Base-by-base conservation (phyloP, 2,329 filamentous ascomycete genomes). In the Aaosphaeria pasadenensis region DNA sequence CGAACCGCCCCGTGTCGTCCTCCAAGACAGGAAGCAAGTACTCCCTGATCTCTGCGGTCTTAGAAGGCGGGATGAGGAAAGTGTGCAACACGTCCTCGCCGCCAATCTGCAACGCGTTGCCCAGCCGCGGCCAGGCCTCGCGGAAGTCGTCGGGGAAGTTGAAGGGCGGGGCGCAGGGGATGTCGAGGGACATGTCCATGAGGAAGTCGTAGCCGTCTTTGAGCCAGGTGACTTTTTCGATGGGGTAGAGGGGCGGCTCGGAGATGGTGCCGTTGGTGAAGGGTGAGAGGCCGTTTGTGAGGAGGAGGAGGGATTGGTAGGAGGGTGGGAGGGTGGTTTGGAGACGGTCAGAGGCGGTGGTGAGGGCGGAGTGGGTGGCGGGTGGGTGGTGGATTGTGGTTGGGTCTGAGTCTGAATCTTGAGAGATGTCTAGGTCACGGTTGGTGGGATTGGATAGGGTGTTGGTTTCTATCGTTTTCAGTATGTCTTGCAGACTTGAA, bases 191-290 rank as follows among this genome's bases (percentile, higher is more conserved):
- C 64, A 35, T 24, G 17, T 24, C 17, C 63, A 74, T 1, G 74
- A 73, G 44, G 77, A 80, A 58, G 70, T 79, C 29, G 76, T 75
- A 33, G 74, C 77, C 63, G 74, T 77, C 17, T 24, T 24, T 24
- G 17, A 24, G 17, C 17, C 17, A 24, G 7, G 75, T 77, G 24
- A 70, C 71, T 6, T 79, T 78, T 58, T 59, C 79, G 57, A 73
- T 77, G 48, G 70, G 74, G 30, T 69, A 73, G 13, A 73, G 71
- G 44, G 65, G 64, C 31, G 60, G 67, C 49, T 79, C 77, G 65
- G 69, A 78, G 47, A 78, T 73, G 57, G 76, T 76, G 11, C 69
- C 66, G 54, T 71, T 78, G 13, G 62, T 78, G 41, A 74, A 77
- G 56, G 66, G 78, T 43, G 75, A 77, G 60, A 79, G 78, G 4